Evolutionary conservation across 75 land plant genomes (phyloP), one percentile per base, ranked within the genome.

Genomic region (Adiantum capillusveneris): DNA sequence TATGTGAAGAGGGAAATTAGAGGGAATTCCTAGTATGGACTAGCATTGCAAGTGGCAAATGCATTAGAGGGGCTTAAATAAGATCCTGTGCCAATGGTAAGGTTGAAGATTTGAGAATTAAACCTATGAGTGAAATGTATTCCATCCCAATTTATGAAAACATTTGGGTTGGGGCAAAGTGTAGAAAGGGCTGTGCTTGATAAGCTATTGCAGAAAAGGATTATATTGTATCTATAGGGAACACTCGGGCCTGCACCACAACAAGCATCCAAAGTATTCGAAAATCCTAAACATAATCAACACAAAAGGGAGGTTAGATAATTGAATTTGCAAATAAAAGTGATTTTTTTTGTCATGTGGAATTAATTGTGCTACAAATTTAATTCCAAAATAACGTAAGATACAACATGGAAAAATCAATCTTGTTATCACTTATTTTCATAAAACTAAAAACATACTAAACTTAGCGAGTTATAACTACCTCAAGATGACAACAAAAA

Each of bases 61-160:
- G 50, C 50, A 46, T 46, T 46, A n/a, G 50, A 21, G 17, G 50
- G 50, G 17, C 14, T 14, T 2, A 46, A 14, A 14, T 46, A 46
- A n/a, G 50, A n/a, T 2, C 50, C 50, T 21, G 5, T 46, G 12
- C 3, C 17, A 14, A 46, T 46, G 2, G 50, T 17, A 5, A 18
- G 22, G 18, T 46, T 17, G 22, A 46, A 46, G 6, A 46, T 14
- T 21, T 2, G 6, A 21, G 22, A 46, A 21, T 46, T 46, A 14
- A 46, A 46, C 12, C 6, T 21, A 18, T 46, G 22, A 21, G 50
- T 46, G 50, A 6, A 46, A 21, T 46, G 50, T n/a, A 46, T 18
- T 46, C 50, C 50, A 21, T 46, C 50, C 50, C 50, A 46, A 21
- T 46, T 46, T 3, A 46, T 46, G 50, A 18, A 46, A 2, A 21